phyloP scores from a whole-genome alignment of 2,329 filamentous ascomycete species.

The Cercospora sp. region DNA sequence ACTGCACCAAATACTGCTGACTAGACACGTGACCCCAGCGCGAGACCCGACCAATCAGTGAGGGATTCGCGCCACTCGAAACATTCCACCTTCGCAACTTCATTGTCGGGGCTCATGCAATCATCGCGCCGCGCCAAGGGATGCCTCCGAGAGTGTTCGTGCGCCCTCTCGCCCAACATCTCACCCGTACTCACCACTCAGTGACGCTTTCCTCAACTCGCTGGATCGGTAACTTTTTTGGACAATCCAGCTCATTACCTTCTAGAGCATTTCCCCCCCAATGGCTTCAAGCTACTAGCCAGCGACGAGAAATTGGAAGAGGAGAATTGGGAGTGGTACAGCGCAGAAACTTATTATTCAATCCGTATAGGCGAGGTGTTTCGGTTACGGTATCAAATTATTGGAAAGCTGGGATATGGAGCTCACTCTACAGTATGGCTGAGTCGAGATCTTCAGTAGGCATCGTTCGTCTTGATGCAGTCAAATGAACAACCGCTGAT shows the following conservation, averaged over 20 bases:
- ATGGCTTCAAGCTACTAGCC: not conserved
- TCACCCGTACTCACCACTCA: not conserved
- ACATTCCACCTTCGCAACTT: no score
- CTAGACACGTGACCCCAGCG: not conserved
- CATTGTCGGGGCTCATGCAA: not conserved
- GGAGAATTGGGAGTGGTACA: conserved; percentile 14
- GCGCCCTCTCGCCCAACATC: not conserved
- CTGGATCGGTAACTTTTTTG: not conserved
- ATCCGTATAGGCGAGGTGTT: conserved; percentile 12
- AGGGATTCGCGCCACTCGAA: not conserved
- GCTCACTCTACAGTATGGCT: conserved; percentile 16
- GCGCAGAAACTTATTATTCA: conserved; percentile 8
- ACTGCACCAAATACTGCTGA: no score
- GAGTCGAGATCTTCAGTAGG: conserved; percentile 5
- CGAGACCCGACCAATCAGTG: not conserved
- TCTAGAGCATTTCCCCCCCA: not conserved
- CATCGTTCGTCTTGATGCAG: not conserved
- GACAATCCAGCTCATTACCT: no score
- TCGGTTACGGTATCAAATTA: conserved; percentile 11
- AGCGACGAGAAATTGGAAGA: conserved; percentile 17
- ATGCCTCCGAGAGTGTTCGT: not conserved
- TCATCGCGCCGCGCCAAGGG: not conserved
- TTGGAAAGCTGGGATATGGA: conserved; percentile 18
- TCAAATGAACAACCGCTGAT: not conserved
- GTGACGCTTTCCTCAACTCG: not conserved